Base-by-base conservation (phyloP, 805 yeast genomes). In the Priceomyces haplophilus region DNA sequence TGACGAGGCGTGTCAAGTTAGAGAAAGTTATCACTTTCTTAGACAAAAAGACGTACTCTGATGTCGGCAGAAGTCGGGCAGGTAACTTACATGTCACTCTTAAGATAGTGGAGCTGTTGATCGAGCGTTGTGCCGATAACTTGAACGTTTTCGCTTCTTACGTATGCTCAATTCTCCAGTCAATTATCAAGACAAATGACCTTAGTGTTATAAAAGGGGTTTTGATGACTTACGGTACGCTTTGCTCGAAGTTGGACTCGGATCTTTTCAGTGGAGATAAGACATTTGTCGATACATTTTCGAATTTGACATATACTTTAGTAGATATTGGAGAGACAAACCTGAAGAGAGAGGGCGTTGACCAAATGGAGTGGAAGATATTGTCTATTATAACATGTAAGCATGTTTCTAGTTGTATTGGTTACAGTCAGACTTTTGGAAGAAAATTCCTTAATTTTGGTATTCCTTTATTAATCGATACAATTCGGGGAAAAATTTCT, bases 21-120 rank as follows among this genome's bases (percentile, higher is more conserved):
- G 93, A 87, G 52, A 91, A 91, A 56, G 96, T 91, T 16, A 85
- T 88, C 18, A 67, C 69, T 4, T 87, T 82, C 58, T 62, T 91
- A 40, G 75, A 76, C 40, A 78, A 74, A 52, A 83, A 80, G 59
- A 79, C 91, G 21, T 55, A 57, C 11, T 52, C 72, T 3, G 97
- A 89, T 59, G 71, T 79, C 18, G 65, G 74, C 41, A 78, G 80
- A 36, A 79, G 75, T 44, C 64, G 87, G 32, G 65, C 83, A 11
- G 97, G 97, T 2, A 90, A 91, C 56, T 74, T 88, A 17, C 82
- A 80, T 47, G 98, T 91, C 12, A 85, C 97, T 0, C 67, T 88
- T 47, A 82, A 75, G 39, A 83, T 91, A 15, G 61, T 88, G 43
- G 61, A 75, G 39, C 83, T 84, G 30, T 73, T 93, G 51, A 82